Evolutionary conservation across 2,329 filamentous ascomycete genomes (phyloP).

Genomic region (Tolypocladium tropicale): DNA sequence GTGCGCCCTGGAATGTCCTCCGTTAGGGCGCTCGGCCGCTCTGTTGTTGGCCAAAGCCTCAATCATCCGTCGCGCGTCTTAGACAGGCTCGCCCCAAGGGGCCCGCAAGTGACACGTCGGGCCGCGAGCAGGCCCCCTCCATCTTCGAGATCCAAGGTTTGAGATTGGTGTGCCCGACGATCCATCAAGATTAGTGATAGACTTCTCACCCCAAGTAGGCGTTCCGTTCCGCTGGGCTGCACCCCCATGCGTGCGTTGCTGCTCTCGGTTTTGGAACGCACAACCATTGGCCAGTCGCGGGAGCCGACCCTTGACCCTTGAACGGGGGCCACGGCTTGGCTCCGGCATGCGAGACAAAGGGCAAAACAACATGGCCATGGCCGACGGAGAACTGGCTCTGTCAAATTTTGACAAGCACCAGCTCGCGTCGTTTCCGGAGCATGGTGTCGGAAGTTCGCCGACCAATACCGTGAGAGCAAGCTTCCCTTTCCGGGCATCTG

Average conservation of each 20-base stretch:
- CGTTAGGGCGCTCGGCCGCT: background rate
- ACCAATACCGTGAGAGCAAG: background rate
- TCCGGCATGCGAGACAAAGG: background rate
- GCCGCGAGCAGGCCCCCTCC: background rate
- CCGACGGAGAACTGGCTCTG: background rate
- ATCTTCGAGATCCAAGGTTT: background rate
- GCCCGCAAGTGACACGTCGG: background rate
- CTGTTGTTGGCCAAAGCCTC: background rate
- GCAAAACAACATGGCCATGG: background rate
- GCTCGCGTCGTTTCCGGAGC: background rate
- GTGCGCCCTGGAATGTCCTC: background rate
- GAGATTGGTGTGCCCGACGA: background rate
- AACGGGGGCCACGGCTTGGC: background rate
- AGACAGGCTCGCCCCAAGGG: background rate
- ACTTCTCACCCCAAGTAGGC: background rate
- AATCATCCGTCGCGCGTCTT: background rate
- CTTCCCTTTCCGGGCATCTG: background rate
- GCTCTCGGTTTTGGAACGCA: background rate
- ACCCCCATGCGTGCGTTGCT: background rate
- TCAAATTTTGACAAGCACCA: background rate
- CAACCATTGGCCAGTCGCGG: background rate
- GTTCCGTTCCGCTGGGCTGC: constrained; percentile 1
- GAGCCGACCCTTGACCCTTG: background rate
- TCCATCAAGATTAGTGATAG: background rate
- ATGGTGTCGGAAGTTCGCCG: background rate